Base-by-base conservation (phyloP, 106 monocot genomes). In the Gastrodia elata region DNA sequence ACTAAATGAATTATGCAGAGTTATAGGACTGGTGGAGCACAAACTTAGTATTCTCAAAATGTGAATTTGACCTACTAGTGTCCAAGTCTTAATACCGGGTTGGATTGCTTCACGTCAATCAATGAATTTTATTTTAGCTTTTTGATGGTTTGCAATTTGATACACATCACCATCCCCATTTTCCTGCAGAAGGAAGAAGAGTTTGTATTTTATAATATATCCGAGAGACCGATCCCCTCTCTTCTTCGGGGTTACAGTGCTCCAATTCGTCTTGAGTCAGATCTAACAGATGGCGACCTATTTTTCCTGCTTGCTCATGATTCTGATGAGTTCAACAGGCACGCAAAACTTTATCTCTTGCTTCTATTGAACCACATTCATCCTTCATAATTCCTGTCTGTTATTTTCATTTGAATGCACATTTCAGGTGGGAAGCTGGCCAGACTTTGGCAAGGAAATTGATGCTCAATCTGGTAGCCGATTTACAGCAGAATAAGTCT, bases 251-350 rank as follows among this genome's bases (percentile, higher is more conserved):
- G 91, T 70, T 98, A 88, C 71, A 98, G 97, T 39, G 86, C 93
- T 72, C 97, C 97, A 57, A 64, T 98, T 71, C 97, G 93, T 72
- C 90, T 98, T 69, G 90, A 93, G 71, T 87, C 93, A 77, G 97
- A 98, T 85, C 93, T 98, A 71, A 82, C 78, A 52, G 97, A 98
- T 36, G 77, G 68, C 64, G 97, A 98, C 74, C 80, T 88, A 5
- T 88, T 87, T 81, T 98, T 93, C 76, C 78, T 98, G 44, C 91
- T 98, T 68, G 90, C 97, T 76, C 81, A 98, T 82, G 97, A 98
- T 75, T 91, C 97, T 22, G 93, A 98, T 68, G 97, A 91, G 74
- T 98, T 98, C 76, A 98, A 98, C 61, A 86, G 97, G 97, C 88
- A 84, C 43, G 73, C 32, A 67, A 37, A 67, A 36, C 35, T 11